A percentile compares a stretch with the other conserved stretches of the same genome.
Evolutionary conservation across 164 flowering plant species (phyloP).

Genomic region (Nymphaea thermarum): DNA sequence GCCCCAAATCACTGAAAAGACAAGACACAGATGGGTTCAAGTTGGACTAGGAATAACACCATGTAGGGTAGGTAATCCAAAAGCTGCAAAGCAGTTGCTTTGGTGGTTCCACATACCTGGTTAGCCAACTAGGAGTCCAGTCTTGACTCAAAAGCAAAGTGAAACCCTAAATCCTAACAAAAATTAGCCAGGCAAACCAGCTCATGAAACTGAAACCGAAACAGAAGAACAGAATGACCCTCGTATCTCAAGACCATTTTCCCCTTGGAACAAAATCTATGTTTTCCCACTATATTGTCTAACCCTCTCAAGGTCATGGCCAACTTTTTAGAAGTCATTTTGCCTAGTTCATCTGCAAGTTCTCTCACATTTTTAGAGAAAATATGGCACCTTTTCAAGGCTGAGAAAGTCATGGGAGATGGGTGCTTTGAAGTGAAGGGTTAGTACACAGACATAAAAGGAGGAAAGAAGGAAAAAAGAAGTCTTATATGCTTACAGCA

Average conservation of each 20-base stretch:
- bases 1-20: not conserved
- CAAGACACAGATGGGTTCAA: not conserved
- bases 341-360: not conserved
- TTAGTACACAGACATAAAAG: not conserved
- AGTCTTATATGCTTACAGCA: slow-evolving; percentile 53
- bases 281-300: no score
- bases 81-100: no score
- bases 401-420: not conserved
- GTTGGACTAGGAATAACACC: not conserved
- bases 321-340: not conserved
- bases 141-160: no score
- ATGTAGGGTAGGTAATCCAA: no score
- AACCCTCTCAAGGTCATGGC: not conserved
- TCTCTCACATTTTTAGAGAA: not conserved
- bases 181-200: no score
- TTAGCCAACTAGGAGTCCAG: no score
- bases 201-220: no score
- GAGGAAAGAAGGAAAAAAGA: not conserved
- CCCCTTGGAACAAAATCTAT: no score
- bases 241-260: no score
- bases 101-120: no score
- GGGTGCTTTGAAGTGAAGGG: not conserved
- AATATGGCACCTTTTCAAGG: not conserved
- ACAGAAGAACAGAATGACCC: no score
- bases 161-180: no score